phyloP scores from a whole-genome alignment of 805 yeast genomes.

The Barnettozyma siamensis region DNA sequence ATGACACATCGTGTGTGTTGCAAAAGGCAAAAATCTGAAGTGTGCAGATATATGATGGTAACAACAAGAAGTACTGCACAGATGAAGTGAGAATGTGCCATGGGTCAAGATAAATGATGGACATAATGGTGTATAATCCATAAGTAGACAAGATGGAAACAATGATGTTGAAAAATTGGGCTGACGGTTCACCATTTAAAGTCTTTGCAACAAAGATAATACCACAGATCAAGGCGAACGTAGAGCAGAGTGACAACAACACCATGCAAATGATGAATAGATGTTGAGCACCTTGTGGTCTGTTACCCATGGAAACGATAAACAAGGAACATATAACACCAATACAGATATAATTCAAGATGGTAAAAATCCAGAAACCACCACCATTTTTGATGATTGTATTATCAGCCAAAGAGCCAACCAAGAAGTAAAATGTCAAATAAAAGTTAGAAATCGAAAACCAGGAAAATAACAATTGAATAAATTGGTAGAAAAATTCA shows the following conservation, averaged over 20 bases:
- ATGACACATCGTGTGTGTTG: slow-evolving; percentile 95
- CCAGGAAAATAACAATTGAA: slow-evolving; percentile 78
- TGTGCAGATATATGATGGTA: slow-evolving; percentile 90
- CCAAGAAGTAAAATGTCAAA: slow-evolving; percentile 85
- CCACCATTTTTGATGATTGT: slow-evolving; percentile 52
- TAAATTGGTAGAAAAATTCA: slow-evolving; percentile 84
- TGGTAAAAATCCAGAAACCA: slow-evolving; percentile 80
- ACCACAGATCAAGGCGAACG: slow-evolving; percentile 78
- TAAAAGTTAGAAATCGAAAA: slow-evolving; percentile 91
- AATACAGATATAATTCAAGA: slow-evolving; percentile 79
- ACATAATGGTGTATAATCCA: slow-evolving; percentile 80
- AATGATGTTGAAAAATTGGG: slow-evolving; percentile 67
- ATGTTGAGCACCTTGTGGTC: slow-evolving; percentile 93
- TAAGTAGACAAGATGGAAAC: slow-evolving; percentile 86
- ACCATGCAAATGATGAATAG: slow-evolving; percentile 70
- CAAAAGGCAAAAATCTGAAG: slow-evolving; percentile 95
- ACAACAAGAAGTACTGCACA: slow-evolving; percentile 77
- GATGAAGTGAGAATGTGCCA: slow-evolving; percentile 94
- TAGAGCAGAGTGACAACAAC: slow-evolving; percentile 69
- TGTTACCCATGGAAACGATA: slow-evolving; percentile 90
- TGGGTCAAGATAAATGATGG: slow-evolving; percentile 84
- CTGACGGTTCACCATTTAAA: slow-evolving; percentile 33
- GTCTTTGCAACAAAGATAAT: slow-evolving; percentile 68
- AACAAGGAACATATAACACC: slow-evolving; percentile 84
- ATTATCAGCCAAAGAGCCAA: slow-evolving; percentile 67